Evolutionary conservation across 2,329 filamentous ascomycete species (phyloP).

Genomic region (Gnomoniopsis sp.): DNA sequence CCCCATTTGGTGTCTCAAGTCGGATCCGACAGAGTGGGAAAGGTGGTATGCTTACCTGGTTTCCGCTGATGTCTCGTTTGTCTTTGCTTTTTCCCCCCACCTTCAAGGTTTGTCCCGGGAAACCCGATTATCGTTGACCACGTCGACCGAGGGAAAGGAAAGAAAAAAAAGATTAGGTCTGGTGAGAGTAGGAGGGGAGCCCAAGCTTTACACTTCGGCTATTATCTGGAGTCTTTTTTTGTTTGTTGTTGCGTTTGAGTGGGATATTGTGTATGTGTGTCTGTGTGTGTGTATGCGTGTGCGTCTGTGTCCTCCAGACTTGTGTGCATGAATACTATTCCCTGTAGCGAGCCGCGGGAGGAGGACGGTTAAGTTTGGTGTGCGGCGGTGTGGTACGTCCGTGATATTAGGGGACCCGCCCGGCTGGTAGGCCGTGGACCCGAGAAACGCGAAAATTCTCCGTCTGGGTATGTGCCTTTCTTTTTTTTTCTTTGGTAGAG

Average conservation of each 20-base stretch:
- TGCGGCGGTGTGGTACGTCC: not conserved
- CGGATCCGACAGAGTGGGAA: not conserved
- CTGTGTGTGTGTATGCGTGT: not conserved
- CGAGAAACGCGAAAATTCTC: not conserved
- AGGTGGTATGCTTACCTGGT: not conserved
- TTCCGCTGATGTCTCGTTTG: not conserved
- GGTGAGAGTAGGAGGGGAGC: not conserved
- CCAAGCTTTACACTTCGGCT: not conserved
- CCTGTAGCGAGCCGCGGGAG: not conserved
- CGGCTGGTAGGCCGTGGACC: not conserved
- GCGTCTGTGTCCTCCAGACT: too few relatives aligned
- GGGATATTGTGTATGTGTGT: not conserved
- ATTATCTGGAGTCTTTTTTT: not conserved
- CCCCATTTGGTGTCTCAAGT: not conserved
- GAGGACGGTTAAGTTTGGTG: not conserved
- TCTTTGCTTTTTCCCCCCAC: not conserved
- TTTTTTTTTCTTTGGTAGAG: not conserved
- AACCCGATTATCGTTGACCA: not conserved
- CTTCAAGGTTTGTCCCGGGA: not conserved
- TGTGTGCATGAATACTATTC: not conserved
- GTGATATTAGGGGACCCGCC: conserved; percentile 2
- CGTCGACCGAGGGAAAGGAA: conserved; percentile 2
- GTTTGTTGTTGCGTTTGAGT: not conserved
- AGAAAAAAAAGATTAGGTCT: too few relatives aligned
- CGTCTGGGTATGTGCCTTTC: not conserved